Conservation (phyloP, 306 rosid genomes). For the Trifolium repens region DNA sequence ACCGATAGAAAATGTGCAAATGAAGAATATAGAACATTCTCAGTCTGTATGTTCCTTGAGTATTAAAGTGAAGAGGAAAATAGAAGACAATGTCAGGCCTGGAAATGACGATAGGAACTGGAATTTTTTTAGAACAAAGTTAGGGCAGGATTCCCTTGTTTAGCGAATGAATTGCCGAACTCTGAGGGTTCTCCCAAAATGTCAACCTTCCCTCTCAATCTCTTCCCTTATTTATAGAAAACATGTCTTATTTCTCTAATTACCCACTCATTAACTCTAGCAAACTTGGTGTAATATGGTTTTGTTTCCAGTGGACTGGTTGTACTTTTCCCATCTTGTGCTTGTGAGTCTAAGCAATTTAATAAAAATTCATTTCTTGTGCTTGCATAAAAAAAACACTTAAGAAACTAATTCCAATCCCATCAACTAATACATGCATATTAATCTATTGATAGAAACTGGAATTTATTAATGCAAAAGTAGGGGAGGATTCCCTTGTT, state of each 20-base stretch:
- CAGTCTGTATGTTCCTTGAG: neutral
- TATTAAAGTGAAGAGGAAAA: neutral
- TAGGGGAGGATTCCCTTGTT: neutral
- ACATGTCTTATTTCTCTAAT: constrained; percentile 9
- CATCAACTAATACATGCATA: neutral
- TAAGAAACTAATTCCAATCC: neutral
- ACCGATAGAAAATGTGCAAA: neutral
- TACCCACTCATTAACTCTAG: neutral
- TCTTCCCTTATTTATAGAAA: neutral
- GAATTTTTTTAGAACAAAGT: neutral
- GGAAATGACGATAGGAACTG: neutral
- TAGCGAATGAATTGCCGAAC: neutral
- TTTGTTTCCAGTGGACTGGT: neutral
- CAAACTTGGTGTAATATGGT: neutral
- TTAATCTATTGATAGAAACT: constrained; percentile 1
- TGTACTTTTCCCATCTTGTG: constrained; percentile 1
- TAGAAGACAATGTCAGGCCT: neutral
- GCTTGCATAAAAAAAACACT: too few species aligned
- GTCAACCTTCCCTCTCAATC: neutral
- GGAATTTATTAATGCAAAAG: neutral
- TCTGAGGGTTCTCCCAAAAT: neutral
- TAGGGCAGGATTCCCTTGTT: neutral
- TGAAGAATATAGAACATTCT: neutral
- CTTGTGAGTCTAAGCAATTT: neutral
- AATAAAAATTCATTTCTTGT: neutral